phyloP scores from a whole-genome alignment of 441 rosid genomes.

The Kokia cookei region DNA sequence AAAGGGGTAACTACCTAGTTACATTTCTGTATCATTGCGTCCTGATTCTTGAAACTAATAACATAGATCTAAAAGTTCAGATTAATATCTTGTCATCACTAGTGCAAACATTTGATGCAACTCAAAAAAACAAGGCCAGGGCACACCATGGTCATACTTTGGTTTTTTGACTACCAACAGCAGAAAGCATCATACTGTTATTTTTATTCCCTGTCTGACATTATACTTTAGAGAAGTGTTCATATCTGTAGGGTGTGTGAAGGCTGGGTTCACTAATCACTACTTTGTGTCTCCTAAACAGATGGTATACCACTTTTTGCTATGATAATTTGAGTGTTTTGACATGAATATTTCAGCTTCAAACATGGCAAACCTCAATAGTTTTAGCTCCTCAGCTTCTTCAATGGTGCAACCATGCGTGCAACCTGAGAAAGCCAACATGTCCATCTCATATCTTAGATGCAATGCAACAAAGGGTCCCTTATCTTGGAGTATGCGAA shows the following conservation, averaged over 20 bases:
- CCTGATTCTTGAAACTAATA: background rate
- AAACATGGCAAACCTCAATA: conserved; percentile 55
- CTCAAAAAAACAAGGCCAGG: background rate
- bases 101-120: background rate
- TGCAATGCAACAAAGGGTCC: conserved; percentile 91
- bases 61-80: background rate
- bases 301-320: background rate
- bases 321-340: background rate
- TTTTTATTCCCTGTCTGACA: background rate
- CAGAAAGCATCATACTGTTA: background rate
- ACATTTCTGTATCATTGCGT: background rate
- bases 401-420: conserved; percentile 80
- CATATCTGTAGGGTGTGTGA: background rate
- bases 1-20: conserved; percentile 3
- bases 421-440: conserved; percentile 98
- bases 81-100: background rate
- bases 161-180: background rate
- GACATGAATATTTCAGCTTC: conserved; percentile 3
- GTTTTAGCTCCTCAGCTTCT: conserved; percentile 92
- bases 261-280: background rate
- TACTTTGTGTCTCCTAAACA: background rate
- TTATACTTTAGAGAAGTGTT: background rate
- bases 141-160: background rate
- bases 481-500: conserved; percentile 57
- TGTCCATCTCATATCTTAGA: conserved; percentile 98